phyloP scores from a whole-genome alignment of 768 basidiomycete species.

The Pulveroboletus sp. region DNA sequence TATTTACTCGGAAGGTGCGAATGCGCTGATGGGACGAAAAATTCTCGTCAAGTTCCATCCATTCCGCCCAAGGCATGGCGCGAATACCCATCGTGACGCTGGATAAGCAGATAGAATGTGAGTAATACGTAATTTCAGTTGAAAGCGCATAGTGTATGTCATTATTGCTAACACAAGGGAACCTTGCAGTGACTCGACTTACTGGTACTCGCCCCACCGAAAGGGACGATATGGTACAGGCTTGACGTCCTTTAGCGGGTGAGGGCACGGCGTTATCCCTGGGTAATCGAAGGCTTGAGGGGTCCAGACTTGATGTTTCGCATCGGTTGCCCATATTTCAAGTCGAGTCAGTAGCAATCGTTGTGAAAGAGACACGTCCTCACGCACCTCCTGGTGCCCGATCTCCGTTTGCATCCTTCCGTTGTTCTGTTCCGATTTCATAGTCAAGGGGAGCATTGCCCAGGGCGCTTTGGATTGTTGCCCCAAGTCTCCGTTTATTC shows the following conservation, averaged over 20 bases:
- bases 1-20: constrained; percentile 49
- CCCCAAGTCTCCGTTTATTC: not conserved
- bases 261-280: constrained; percentile 39
- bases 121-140: not conserved
- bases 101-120: not conserved
- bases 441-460: not conserved
- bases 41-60: constrained; percentile 71
- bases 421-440: not conserved
- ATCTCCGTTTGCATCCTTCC: constrained; percentile 14
- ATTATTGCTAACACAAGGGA: not conserved
- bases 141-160: not conserved
- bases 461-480: not conserved
- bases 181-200: constrained; percentile 22
- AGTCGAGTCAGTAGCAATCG: not conserved
- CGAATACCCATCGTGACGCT: constrained; percentile 75
- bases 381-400: constrained; percentile 27
- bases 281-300: constrained; percentile 54
- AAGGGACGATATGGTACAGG: constrained; percentile 71
- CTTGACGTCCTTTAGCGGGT: constrained; percentile 41
- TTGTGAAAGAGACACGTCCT: not conserved
- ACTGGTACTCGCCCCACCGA: constrained; percentile 66
- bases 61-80: constrained; percentile 66
- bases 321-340: not conserved
- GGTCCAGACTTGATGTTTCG: constrained; percentile 44
- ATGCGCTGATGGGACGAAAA: constrained; percentile 56